These are phyloP conservation scores for Tricholoma saponaceum DNA, from an alignment of 768 basidiomycete genomes.

Conservation along the genomic window DNA sequence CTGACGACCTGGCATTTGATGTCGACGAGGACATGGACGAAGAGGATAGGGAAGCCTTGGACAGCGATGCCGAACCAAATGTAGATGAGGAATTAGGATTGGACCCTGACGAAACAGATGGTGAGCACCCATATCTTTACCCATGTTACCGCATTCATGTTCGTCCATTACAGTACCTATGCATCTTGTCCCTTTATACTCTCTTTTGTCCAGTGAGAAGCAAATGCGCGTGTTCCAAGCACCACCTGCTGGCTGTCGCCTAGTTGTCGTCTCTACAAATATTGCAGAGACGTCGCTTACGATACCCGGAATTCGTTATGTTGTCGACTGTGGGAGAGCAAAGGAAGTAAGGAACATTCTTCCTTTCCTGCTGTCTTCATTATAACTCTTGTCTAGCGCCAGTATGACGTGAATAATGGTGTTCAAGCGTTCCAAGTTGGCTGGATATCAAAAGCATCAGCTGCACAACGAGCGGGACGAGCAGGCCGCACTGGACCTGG, in stretches of 20 bases:
- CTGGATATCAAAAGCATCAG: slow-evolving; percentile 96
- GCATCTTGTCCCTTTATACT: slow-evolving; percentile 93
- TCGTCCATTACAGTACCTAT: slow-evolving; percentile 62
- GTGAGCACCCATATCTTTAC: slow-evolving; percentile 31
- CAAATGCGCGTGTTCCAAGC: slow-evolving; percentile 91
- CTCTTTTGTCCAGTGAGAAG: slow-evolving; percentile 86
- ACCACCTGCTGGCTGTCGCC: slow-evolving; percentile 74
- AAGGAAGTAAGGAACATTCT: slow-evolving; percentile 64
- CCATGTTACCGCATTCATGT: slow-evolving; percentile 5
- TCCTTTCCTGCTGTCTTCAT: neutral
- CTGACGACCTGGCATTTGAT: slow-evolving; percentile 60
- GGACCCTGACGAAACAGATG: slow-evolving; percentile 62
- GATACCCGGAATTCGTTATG: slow-evolving; percentile 95
- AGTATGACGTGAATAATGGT: slow-evolving; percentile 74
- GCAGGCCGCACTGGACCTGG: slow-evolving; percentile 98
- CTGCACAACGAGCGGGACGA: slow-evolving; percentile 90
- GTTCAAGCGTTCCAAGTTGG: slow-evolving; percentile 90
- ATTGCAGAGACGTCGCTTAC: slow-evolving; percentile 97
- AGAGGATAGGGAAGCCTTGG: slow-evolving; percentile 70
- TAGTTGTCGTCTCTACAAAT: slow-evolving; percentile 95
- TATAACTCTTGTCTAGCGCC: slow-evolving; percentile 46
- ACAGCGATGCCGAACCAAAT: slow-evolving; percentile 65
- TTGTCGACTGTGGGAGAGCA: slow-evolving; percentile 93
- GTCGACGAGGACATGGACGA: slow-evolving; percentile 59
- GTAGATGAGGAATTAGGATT: slow-evolving; percentile 54